Conservation (phyloP, 2,329 filamentous ascomycete species). For the Curvularia verruculosa region DNA sequence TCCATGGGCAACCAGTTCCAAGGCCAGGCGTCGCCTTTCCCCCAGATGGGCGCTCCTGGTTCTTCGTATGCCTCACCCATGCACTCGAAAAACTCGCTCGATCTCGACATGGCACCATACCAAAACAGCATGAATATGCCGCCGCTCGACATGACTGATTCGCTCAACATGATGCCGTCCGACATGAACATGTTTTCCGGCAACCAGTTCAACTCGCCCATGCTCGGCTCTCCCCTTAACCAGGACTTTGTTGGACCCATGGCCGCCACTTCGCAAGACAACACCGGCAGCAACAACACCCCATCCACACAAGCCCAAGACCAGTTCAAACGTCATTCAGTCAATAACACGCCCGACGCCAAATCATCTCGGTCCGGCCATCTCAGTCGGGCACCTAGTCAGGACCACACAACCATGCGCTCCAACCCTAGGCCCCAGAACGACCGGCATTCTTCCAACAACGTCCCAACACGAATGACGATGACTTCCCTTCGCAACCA, state of each 20-base stretch:
- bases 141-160: constrained; percentile 52
- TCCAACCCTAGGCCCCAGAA: constrained; percentile 34
- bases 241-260: constrained; percentile 44
- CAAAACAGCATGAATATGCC: constrained; percentile 50
- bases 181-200: constrained; percentile 51
- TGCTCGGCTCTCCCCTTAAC: constrained; percentile 51
- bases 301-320: constrained; percentile 36
- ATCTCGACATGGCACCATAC: constrained; percentile 55
- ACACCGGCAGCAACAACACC: constrained; percentile 8
- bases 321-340: constrained; percentile 32
- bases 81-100: constrained; percentile 45
- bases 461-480: constrained; percentile 33
- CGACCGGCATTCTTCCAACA: constrained; percentile 33
- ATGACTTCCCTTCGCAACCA: constrained; percentile 34
- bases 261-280: constrained; percentile 39
- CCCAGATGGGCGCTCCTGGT: constrained; percentile 46
- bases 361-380: constrained; percentile 30
- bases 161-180: constrained; percentile 44
- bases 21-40: constrained; percentile 43
- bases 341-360: constrained; percentile 39
- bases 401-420: constrained; percentile 34
- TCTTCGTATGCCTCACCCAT: constrained; percentile 55
- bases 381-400: constrained; percentile 36
- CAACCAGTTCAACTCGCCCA: constrained; percentile 47
- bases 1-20: constrained; percentile 52